Base-by-base conservation (phyloP, 176 grass and related monocot species). In the Zea luxurians region DNA sequence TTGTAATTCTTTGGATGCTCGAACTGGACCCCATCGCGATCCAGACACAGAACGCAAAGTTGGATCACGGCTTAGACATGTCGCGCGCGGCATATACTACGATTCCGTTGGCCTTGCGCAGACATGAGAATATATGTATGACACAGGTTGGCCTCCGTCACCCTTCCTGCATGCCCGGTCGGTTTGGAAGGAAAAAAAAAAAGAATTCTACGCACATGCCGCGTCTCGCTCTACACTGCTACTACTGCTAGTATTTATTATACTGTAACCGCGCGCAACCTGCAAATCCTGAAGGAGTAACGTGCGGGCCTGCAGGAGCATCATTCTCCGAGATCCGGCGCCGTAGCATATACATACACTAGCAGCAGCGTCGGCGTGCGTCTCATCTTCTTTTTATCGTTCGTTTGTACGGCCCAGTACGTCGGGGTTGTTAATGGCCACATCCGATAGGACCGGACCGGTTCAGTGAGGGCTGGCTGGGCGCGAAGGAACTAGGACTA, bases 241-340 rank as follows among this genome's bases (percentile, higher is more conserved):
- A 10, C 53, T 59, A 50, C 63, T 18, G n/a, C 21, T 7, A n/a
- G n/a, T n/a, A 7, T 7, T 12, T 21, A n/a, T 35, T 78, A 43
- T 35, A 70, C 53, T 42, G 48, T 53, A 58, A 58, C 48, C 27
- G 27, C 27, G 38, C 12, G 4, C 8, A 10, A 10, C 37, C 66
- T 61, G 72, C 45, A 15, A 15, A 10, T 5, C 44, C 68, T 55
- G 48, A 0, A 13, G 4, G 5, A 21, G 61, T 52, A 64, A 77
- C 73, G 66, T 77, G 78, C 27, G 41, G 37, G 27, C 27, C 42
- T 77, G 5, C 17, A 5, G 50, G 17, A 8, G 48, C 71, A 17
- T 66, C 73, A 1, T 37, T 21, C 55, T 34, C 74, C 18, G 17
- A 83, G 74, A 79, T 87, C 80, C 73, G 74, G 9, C 20, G 48